Evolutionary conservation across 2,329 filamentous ascomycete species (phyloP), one percentile per base, ranked within the genome.

Genomic region (Microsporum audouinii): DNA sequence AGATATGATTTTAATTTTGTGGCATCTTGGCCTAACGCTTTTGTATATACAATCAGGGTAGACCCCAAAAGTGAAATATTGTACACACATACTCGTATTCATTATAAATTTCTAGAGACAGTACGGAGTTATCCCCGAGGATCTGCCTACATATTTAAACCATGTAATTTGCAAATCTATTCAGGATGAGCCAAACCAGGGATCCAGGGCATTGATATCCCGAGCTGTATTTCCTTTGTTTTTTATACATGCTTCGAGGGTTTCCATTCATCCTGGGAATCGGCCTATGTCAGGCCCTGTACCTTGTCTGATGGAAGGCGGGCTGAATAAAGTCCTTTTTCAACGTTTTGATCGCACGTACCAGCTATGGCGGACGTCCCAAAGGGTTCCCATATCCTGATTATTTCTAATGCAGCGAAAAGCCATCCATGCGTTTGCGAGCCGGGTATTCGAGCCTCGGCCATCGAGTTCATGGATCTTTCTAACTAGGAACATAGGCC

Each of bases 341-440:
- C 49, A 23, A n/a, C 34, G 38, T 57, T 57, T 38, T 36, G 65
- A 62, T 59, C 66, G 71, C 17, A 70, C 14, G 63, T 68, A 76
- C 74, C 73, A 76, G 57, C 68, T 68, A 60, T 77, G 72, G 49
- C 76, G 68, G 51, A 78, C 68, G 45, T 78, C 76, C 68, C 73
- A 78, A 27, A 77, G 68, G 59, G 70, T 76, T 2, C 76, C 76
- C 67, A 78, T 76, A 49, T 78, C 76, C 66, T 78, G 76, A 43
- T 78, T 77, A 39, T 76, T 70, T 53, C 76, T 69, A 51, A 71
- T 73, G 58, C 73, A 75, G 6, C 76, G 75, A 27, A 77, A 68
- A 39, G 73, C 69, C 61, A 77, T 77, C 76, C 76, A 78, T 6
- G 75, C 67, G 68, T 77, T 78, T 0, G 69, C 68, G 45, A 59